Conservation (phyloP, 148 eudicot species). For the Fagopyrum tataricum region DNA sequence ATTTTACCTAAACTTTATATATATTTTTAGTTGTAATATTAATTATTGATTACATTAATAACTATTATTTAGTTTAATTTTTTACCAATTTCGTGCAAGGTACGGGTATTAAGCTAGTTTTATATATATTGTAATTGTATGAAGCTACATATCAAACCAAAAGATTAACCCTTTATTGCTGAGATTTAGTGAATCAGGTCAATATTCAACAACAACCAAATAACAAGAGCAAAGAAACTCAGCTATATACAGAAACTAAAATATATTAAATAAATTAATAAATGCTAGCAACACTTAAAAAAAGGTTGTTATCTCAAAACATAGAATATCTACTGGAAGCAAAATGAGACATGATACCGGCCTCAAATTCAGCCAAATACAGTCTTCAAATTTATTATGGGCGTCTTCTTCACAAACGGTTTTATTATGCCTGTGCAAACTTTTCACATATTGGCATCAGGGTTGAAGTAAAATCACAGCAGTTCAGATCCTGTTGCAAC, state of each 20-base stretch:
- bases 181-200: not conserved
- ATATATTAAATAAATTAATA: not conserved
- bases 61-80: no score
- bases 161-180: not conserved
- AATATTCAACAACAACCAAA: not conserved
- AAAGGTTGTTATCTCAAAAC: not conserved
- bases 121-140: no score
- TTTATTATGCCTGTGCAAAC: not conserved
- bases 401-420: not conserved
- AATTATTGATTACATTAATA: no score
- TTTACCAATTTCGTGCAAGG: no score
- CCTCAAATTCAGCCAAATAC: not conserved
- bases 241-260: not conserved
- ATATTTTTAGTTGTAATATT: no score
- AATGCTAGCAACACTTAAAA: not conserved
- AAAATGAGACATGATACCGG: not conserved
- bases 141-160: not conserved
- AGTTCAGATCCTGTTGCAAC: constrained; percentile 8
- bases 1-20: no score
- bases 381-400: constrained; percentile 3
- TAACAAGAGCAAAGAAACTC: constrained; percentile 3
- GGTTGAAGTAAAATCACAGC: not conserved
- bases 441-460: constrained; percentile 3
- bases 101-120: no score
- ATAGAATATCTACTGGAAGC: not conserved